Percentiles rank a stretch among this genome's conserved stretches.
Evolutionary conservation across 352 stramenopile genomes (phyloP).

Genomic region (Phytophthora pistaciae): DNA sequence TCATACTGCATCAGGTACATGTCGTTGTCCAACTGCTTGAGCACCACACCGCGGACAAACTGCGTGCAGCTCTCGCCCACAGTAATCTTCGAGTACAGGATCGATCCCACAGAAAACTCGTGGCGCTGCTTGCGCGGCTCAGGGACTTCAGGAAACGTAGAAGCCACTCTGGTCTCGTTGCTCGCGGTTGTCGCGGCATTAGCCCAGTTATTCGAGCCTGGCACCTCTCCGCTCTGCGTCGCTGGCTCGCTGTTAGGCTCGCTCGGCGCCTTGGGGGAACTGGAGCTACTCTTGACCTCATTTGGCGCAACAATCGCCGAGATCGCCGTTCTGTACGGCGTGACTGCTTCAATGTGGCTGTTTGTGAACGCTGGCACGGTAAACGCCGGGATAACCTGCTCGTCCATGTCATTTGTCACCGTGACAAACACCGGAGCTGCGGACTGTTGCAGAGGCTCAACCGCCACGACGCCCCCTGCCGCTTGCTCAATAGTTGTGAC

Average conservation of each 20-base stretch:
- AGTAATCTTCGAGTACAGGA: constrained; percentile 57
- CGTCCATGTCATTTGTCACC: constrained; percentile 16
- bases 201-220: not conserved
- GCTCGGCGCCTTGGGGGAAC: constrained; percentile 8
- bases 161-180: constrained; percentile 5
- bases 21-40: constrained; percentile 48
- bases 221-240: not conserved
- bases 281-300: not conserved
- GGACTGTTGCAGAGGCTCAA: constrained; percentile 12
- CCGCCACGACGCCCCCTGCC: constrained; percentile 27
- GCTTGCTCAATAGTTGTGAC: constrained; percentile 33
- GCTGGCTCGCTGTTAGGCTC: not conserved
- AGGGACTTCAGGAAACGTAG: constrained; percentile 1
- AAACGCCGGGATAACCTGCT: constrained; percentile 35
- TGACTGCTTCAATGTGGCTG: constrained; percentile 16
- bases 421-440: constrained; percentile 6
- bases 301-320: constrained; percentile 37
- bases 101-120: constrained; percentile 45
- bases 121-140: constrained; percentile 11
- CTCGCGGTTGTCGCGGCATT: not conserved
- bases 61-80: constrained; percentile 43
- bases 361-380: constrained; percentile 25
- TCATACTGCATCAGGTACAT: constrained; percentile 66
- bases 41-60: constrained; percentile 56
- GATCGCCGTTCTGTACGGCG: constrained; percentile 42